These are phyloP conservation scores for Gnaphalium uliginosum DNA, from an alignment of 129 eudicot species.

Conservation along the genomic window DNA sequence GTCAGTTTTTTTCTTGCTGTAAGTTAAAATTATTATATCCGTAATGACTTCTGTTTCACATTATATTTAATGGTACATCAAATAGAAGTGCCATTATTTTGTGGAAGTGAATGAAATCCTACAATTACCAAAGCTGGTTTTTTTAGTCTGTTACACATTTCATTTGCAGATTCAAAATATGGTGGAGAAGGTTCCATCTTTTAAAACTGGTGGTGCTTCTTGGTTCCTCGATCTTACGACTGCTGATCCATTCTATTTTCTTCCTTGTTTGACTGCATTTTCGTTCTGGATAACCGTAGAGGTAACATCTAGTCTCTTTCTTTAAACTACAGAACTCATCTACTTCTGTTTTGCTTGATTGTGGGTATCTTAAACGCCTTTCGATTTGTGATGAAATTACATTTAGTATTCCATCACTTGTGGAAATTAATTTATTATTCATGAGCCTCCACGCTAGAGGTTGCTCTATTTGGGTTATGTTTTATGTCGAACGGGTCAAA, in stretches of 20 bases:
- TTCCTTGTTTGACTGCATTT: constrained; percentile 77
- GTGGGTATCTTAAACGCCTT: not conserved
- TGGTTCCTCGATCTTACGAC: constrained; percentile 94
- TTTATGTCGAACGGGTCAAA: not conserved
- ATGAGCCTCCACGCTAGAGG: not conserved
- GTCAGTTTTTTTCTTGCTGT: constrained; percentile 87
- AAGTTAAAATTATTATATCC: constrained; percentile 35
- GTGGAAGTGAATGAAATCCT: constrained; percentile 9
- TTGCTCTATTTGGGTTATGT: not conserved
- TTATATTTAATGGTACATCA: not conserved
- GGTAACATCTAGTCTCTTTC: constrained; percentile 42
- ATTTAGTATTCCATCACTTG: not conserved
- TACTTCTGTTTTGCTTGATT: constrained; percentile 3
- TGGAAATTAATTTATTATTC: not conserved
- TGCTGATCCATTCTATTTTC: constrained; percentile 68
- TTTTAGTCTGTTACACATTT: not conserved
- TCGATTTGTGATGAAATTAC: not conserved
- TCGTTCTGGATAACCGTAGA: constrained; percentile 80
- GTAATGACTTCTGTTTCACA: not conserved
- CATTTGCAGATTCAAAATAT: constrained; percentile 70
- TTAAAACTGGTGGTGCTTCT: constrained; percentile 68
- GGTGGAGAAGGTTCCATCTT: constrained; percentile 93
- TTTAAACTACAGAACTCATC: not conserved
- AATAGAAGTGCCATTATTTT: not conserved
- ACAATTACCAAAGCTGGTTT: constrained; percentile 2